Evolutionary conservation across 345 rosid species (phyloP).

Genomic region (Capsella bursapastoris): DNA sequence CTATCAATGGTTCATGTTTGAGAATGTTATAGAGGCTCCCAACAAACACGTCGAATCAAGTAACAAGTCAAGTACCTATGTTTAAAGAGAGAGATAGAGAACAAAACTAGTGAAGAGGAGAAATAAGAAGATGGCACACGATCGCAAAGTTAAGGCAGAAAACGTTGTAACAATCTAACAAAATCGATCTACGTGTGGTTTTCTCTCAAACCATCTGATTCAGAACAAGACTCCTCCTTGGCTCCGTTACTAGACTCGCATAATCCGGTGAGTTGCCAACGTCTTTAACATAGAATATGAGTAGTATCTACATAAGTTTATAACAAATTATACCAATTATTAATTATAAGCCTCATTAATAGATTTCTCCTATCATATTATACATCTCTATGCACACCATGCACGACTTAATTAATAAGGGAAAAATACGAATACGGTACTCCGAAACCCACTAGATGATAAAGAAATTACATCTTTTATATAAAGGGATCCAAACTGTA

Average conservation of each 20-base stretch:
- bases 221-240: neutral
- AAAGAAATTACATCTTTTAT: neutral
- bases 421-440: neutral
- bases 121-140: neutral
- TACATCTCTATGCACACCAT: neutral
- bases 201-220: neutral
- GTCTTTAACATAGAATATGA: neutral
- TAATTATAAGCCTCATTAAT: neutral
- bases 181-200: neutral
- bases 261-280: neutral
- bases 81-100: neutral
- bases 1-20: conserved; percentile 28
- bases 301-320: neutral
- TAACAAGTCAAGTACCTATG: neutral
- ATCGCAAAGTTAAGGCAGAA: neutral
- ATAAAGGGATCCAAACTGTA: neutral
- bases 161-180: neutral
- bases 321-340: neutral
- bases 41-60: conserved; percentile 1
- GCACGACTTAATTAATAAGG: neutral
- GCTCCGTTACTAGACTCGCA: neutral
- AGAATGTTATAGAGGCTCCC: conserved; percentile 29
- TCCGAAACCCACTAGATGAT: neutral
- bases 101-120: neutral
- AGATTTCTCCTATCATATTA: neutral